These are phyloP conservation scores for Triticum urartu DNA, from an alignment of 176 grass and related monocot species.

Conservation along the genomic window DNA sequence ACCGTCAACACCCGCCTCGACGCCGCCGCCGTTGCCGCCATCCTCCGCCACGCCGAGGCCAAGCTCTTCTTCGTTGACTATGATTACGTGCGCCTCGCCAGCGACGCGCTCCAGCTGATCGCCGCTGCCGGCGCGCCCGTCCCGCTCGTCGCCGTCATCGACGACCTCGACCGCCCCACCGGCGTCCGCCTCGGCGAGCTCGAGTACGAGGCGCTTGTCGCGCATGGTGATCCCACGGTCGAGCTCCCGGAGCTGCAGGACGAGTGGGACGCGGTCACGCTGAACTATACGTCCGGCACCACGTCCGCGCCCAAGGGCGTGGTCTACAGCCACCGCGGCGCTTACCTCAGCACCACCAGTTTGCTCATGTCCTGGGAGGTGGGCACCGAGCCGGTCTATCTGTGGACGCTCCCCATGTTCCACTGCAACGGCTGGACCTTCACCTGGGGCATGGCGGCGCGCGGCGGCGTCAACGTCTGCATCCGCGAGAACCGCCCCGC, in stretches of 20 bases:
- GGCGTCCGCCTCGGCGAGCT: conserved; percentile 50
- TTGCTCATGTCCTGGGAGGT: conserved; percentile 60
- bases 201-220: conserved; percentile 56
- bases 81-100: conserved; percentile 48
- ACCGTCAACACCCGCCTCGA: conserved; percentile 79
- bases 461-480: conserved; percentile 67
- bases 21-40: conserved; percentile 50
- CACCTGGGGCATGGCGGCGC: conserved; percentile 69
- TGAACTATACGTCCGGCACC: conserved; percentile 74
- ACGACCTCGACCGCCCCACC: conserved; percentile 51
- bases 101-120: conserved; percentile 50
- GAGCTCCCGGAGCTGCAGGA: not conserved
- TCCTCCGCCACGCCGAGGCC: conserved; percentile 57
- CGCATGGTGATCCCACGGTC: conserved; percentile 14
- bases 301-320: conserved; percentile 75
- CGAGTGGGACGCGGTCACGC: conserved; percentile 66
- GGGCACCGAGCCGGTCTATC: conserved; percentile 54
- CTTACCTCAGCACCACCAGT: conserved; percentile 54
- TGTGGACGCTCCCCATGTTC: conserved; percentile 90
- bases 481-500: conserved; percentile 44
- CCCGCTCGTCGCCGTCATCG: conserved; percentile 53
- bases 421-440: conserved; percentile 88
- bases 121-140: not conserved
- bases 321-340: conserved; percentile 71
- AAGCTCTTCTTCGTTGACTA: conserved; percentile 69